Evolutionary conservation across 2,329 filamentous ascomycete species (phyloP), one percentile per base, ranked within the genome.

Genomic region (Cytospora piceicola): DNA sequence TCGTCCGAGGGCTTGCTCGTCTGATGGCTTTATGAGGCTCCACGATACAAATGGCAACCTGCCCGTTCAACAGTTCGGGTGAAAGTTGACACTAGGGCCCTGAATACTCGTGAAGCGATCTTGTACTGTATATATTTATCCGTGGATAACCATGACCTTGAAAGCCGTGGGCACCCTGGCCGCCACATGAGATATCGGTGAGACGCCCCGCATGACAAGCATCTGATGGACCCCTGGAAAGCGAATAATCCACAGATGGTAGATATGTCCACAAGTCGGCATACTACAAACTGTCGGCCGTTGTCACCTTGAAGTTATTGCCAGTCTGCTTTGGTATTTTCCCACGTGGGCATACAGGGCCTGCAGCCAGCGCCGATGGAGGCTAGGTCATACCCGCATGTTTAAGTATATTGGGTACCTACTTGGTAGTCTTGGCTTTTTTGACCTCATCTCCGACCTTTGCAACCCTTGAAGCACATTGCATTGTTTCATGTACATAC

Each of bases 11-110:
- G 46, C 60, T 46, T 27, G 60, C 55, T 52, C 29, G 22, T 14
- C n/a, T 9, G 9, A 29, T 42, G 36, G n/a, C 15, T 34, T 5
- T 6, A 15, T 32, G 59, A 55, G 27, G 59, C n/a, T 49, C 39
- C 17, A 42, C 39, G 22, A 14, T 32, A 34, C 39, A 36, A n/a
- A 29, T 17, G 27, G 2, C 14, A 24, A 15, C 36, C 22, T 49
- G 34, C 14, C 32, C 8, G 34, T 36, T 15, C 14, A 7, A 15
- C 20, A 24, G 36, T 51, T 36, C 34, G 53, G 29, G 51, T 29
- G 15, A 63, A 8, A 22, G 20, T 57, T 63, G 29, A 52, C 61
- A 57, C 51, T 53, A 57, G 22, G 56, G 22, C 20, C 61, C 46
- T 49, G 42, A 46, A 22, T 46, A 20, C 42, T 22, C 42, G 20